Conservation (phyloP, 75 land plant species). For the Selaginella tamariscina region DNA sequence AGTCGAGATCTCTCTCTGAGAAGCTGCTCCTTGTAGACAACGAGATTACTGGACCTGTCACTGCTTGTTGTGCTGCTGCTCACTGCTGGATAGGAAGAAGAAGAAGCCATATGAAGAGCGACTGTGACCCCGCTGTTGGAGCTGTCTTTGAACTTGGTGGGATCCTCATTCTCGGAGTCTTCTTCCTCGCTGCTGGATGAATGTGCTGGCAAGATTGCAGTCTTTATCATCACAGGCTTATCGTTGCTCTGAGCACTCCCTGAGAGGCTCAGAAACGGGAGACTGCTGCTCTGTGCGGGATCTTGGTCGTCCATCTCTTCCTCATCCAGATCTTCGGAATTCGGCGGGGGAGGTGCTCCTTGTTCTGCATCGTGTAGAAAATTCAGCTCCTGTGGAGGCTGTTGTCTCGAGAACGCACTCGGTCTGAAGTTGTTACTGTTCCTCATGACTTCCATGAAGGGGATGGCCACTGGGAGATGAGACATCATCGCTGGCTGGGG, state of each 20-base stretch:
- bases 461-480: not conserved
- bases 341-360: not conserved
- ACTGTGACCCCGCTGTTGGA: not conserved
- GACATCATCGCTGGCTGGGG: not conserved
- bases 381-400: not conserved
- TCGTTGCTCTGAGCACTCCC: not conserved
- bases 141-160: not conserved
- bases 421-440: not conserved
- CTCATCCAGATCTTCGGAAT: not conserved
- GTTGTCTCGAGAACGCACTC: not conserved
- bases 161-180: not conserved
- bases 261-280: not conserved
- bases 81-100: not conserved
- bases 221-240: not conserved
- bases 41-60: not conserved
- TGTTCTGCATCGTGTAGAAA: not conserved
- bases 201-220: not conserved
- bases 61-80: not conserved
- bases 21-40: not conserved
- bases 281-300: not conserved
- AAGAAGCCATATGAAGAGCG: not conserved
- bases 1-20: not conserved
- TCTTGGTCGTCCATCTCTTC: not conserved
- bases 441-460: not conserved
- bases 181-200: not conserved